Conservation (phyloP, 768 basidiomycete genomes). For the Leccinum uliginosum region DNA sequence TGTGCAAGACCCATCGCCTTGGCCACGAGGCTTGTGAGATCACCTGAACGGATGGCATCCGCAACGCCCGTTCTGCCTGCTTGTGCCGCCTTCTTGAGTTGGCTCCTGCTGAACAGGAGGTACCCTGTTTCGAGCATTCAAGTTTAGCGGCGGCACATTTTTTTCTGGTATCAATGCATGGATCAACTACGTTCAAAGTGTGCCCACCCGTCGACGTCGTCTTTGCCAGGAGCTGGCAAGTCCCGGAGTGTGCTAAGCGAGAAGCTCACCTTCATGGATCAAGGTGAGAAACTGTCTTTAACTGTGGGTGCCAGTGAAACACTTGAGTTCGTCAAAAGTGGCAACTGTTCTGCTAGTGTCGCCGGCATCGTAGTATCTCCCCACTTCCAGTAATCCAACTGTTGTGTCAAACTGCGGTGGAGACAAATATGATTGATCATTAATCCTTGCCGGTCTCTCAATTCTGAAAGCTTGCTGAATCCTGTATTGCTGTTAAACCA, state of each 20-base stretch:
- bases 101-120: slow-evolving; percentile 35
- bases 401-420: neutral
- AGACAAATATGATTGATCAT: slow-evolving; percentile 7
- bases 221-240: neutral
- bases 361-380: neutral
- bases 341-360: neutral
- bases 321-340: neutral
- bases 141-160: slow-evolving; percentile 47
- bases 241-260: slow-evolving; percentile 36
- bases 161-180: slow-evolving; percentile 59
- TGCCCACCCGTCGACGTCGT: slow-evolving; percentile 36
- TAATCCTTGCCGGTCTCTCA: slow-evolving; percentile 15
- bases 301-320: too few species aligned
- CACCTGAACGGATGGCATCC: slow-evolving; percentile 49
- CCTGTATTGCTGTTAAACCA: neutral
- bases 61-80: slow-evolving; percentile 41
- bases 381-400: neutral
- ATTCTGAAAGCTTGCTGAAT: neutral
- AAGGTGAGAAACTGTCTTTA: slow-evolving; percentile 22
- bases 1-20: slow-evolving; percentile 51
- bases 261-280: slow-evolving; percentile 40
- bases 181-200: slow-evolving; percentile 52
- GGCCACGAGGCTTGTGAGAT: slow-evolving; percentile 59
- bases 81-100: slow-evolving; percentile 44
- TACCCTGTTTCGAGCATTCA: slow-evolving; percentile 38